Evolutionary conservation across 495 filamentous ascomycete species (phyloP).

Genomic region (Talaromyces borbonicus): DNA sequence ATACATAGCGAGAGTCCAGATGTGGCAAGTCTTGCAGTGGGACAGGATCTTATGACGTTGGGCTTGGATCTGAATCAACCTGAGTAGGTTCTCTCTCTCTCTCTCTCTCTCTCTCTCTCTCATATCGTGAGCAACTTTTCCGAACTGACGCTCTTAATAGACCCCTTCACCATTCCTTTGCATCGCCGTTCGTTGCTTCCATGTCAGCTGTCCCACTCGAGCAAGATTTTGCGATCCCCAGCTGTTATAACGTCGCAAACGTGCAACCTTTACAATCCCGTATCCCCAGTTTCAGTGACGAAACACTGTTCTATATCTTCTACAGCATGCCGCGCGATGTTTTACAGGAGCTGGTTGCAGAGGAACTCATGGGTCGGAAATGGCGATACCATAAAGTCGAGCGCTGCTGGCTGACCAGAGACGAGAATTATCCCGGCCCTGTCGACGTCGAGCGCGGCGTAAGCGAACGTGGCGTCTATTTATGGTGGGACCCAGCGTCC

Average conservation of each 20-base stretch:
- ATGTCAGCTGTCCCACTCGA: slow-evolving; percentile 58
- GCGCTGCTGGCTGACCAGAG: slow-evolving; percentile 85
- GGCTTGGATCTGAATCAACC: slow-evolving; percentile 71
- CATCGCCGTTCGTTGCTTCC: slow-evolving; percentile 59
- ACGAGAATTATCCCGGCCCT: slow-evolving; percentile 60
- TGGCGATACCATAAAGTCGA: slow-evolving; percentile 91
- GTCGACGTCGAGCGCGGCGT: slow-evolving; percentile 48
- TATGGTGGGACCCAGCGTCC: slow-evolving; percentile 74
- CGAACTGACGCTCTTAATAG: slow-evolving; percentile 17
- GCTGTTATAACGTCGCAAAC: slow-evolving; percentile 81
- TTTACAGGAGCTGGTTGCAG: slow-evolving; percentile 74
- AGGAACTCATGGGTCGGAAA: slow-evolving; percentile 72
- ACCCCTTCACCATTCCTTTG: slow-evolving; percentile 54
- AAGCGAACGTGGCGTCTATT: slow-evolving; percentile 77
- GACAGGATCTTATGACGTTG: slow-evolving; percentile 66
- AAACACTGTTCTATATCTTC: slow-evolving; percentile 91
- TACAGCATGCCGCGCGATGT: slow-evolving; percentile 79
- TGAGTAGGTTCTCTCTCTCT: slow-evolving; percentile 52
- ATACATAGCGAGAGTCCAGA: slow-evolving; percentile 72
- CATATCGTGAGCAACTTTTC: no score
- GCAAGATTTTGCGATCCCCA: slow-evolving; percentile 67
- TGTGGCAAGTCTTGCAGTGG: slow-evolving; percentile 62
- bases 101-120: no score
- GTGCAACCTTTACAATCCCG: slow-evolving; percentile 70
- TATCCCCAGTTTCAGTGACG: slow-evolving; percentile 75